A percentile compares a stretch with the other conserved stretches of the same genome.
phyloP scores from a whole-genome alignment of 2,329 filamentous ascomycete genomes.

The Exophiala xenobiotica region DNA sequence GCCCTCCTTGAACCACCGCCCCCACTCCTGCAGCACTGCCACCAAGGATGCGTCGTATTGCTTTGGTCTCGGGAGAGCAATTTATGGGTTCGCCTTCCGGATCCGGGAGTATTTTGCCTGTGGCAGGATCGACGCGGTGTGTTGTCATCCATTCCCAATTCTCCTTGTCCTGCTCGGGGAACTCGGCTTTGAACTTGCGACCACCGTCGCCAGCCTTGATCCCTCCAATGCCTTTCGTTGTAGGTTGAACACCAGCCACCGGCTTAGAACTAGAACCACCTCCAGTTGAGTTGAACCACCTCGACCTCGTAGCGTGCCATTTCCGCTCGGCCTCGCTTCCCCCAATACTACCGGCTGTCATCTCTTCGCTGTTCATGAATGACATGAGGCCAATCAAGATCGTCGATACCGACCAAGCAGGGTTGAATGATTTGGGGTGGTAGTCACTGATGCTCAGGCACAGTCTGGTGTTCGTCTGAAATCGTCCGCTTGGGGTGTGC shows the following conservation, averaged over 20 bases:
- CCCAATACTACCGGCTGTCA: slow-evolving; percentile 89
- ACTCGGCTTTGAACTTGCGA: slow-evolving; percentile 83
- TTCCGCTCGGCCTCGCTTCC: slow-evolving; percentile 74
- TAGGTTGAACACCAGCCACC: slow-evolving; percentile 51
- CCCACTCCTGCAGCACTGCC: slow-evolving; percentile 56
- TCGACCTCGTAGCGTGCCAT: slow-evolving; percentile 70
- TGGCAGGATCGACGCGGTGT: slow-evolving; percentile 72
- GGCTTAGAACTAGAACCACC: slow-evolving; percentile 66
- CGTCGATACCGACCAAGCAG: slow-evolving; percentile 95
- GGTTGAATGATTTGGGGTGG: slow-evolving; percentile 97
- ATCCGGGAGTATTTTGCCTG: slow-evolving; percentile 65
- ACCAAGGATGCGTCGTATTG: slow-evolving; percentile 61
- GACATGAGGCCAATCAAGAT: slow-evolving; percentile 91
- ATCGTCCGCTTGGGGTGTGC: slow-evolving; percentile 95
- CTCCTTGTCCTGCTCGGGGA: slow-evolving; percentile 82
- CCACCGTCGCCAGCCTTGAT: slow-evolving; percentile 91
- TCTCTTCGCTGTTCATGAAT: slow-evolving; percentile 98
- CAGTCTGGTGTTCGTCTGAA: slow-evolving; percentile 86
- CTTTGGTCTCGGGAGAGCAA: slow-evolving; percentile 64
- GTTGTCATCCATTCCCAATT: slow-evolving; percentile 92
- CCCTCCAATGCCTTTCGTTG: slow-evolving; percentile 68
- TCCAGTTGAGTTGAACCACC: slow-evolving; percentile 97
- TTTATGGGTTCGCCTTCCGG: slow-evolving; percentile 38
- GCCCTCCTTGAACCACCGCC: slow-evolving; percentile 73
- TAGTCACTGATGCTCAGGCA: slow-evolving; percentile 97